Evolutionary conservation across 805 yeast genomes (phyloP).

Genomic region (Yarrowia bubula): DNA sequence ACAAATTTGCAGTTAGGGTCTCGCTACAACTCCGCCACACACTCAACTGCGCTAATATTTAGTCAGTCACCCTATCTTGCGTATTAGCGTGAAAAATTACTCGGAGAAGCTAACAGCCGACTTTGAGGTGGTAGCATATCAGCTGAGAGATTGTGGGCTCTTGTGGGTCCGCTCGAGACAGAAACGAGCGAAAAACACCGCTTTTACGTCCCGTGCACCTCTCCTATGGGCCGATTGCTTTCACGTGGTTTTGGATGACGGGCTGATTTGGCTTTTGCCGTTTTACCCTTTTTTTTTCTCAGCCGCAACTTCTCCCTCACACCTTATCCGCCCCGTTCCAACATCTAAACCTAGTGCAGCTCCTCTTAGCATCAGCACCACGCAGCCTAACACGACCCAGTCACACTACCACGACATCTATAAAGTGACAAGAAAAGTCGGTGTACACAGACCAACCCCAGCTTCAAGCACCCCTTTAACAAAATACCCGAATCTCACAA

Average conservation of each 20-base stretch:
- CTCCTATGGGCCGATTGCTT: background rate
- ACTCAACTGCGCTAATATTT: constrained; percentile 9
- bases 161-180: background rate
- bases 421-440: constrained; percentile 15
- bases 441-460: background rate
- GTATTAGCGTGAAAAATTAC: constrained; percentile 18
- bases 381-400: background rate
- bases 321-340: constrained; percentile 23
- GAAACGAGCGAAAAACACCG: background rate
- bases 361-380: background rate
- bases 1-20: no score
- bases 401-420: constrained; percentile 1
- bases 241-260: background rate
- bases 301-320: constrained; percentile 19
- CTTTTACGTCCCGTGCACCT: background rate
- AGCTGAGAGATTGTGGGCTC: background rate
- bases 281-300: constrained; percentile 3
- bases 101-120: constrained; percentile 9
- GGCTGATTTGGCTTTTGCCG: background rate
- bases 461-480: background rate
- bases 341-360: constrained; percentile 8
- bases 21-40: background rate
- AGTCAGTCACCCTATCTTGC: constrained; percentile 18
- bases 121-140: background rate
- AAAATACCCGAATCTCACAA: background rate